Conservation (phyloP, 805 yeast species). For the Yamadazyma philogaea region DNA sequence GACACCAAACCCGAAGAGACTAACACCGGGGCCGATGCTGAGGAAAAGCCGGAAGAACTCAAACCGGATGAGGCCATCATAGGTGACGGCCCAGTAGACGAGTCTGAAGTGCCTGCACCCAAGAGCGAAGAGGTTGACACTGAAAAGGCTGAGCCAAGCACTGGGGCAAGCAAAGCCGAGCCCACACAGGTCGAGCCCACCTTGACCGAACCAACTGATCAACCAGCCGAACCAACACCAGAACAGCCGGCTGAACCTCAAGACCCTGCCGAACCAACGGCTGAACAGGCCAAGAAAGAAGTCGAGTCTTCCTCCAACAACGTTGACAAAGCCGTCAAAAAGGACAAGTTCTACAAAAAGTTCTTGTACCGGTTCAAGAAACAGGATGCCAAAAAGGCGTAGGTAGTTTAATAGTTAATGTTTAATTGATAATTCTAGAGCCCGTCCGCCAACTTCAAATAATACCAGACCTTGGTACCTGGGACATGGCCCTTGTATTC, state of each 20-base stretch:
- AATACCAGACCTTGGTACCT: no score
- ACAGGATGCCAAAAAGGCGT: constrained; percentile 14
- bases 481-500: no score
- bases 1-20: constrained; percentile 5
- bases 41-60: constrained; percentile 6
- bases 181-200: constrained; percentile 7
- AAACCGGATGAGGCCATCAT: constrained; percentile 7
- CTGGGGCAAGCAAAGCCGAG: constrained; percentile 1
- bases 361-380: constrained; percentile 36
- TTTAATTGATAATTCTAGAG: constrained; percentile 2
- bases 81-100: constrained; percentile 7
- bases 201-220: constrained; percentile 4
- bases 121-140: constrained; percentile 13
- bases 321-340: constrained; percentile 32
- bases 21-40: constrained; percentile 7
- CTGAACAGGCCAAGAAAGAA: constrained; percentile 29
- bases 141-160: constrained; percentile 9
- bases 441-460: no score
- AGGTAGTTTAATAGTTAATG: constrained; percentile 4
- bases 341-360: constrained; percentile 36
- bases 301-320: constrained; percentile 21
- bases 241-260: constrained; percentile 7
- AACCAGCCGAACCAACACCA: constrained; percentile 7
- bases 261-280: constrained; percentile 12
- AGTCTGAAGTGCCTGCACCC: constrained; percentile 8